These are phyloP conservation scores for Mallotus japonicus DNA, from an alignment of 441 rosid species.

Conservation along the genomic window DNA sequence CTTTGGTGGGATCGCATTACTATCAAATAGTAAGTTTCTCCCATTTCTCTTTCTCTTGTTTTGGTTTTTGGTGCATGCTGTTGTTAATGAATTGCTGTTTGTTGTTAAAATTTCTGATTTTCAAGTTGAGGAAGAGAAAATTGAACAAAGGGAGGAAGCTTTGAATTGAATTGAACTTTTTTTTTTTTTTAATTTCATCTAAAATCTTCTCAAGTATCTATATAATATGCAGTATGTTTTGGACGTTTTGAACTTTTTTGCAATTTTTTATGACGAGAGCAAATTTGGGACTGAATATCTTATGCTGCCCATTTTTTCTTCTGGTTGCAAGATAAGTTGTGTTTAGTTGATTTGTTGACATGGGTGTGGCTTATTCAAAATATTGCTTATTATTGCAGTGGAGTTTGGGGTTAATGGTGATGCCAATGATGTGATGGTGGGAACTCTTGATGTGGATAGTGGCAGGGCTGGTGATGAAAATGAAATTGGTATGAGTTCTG, in stretches of 20 bases:
- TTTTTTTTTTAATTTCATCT: not conserved
- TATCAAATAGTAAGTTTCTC: conserved; percentile 2
- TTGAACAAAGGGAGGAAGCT: not conserved
- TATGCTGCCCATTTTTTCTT: not conserved
- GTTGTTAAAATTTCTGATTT: not conserved
- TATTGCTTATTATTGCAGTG: conserved; percentile 56
- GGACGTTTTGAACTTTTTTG: not conserved
- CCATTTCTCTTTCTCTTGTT: not conserved
- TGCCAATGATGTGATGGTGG: conserved; percentile 44
- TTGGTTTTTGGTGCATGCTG: not conserved
- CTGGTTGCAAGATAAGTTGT: not conserved
- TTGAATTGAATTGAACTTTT: too few relatives aligned
- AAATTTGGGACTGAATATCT: not conserved
- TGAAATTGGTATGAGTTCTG: conserved; percentile 51
- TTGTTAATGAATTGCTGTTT: not conserved
- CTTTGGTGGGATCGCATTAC: not conserved
- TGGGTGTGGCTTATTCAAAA: not conserved
- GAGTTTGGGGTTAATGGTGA: conserved; percentile 60
- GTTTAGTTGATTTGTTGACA: not conserved
- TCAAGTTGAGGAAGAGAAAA: not conserved
- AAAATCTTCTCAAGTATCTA: not conserved
- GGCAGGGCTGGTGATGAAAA: conserved; percentile 45
- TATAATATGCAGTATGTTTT: too few relatives aligned
- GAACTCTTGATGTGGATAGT: conserved; percentile 44
- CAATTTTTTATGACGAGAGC: not conserved